phyloP scores from a whole-genome alignment of 805 yeast genomes.

The Kregervanrija fluxuum region DNA sequence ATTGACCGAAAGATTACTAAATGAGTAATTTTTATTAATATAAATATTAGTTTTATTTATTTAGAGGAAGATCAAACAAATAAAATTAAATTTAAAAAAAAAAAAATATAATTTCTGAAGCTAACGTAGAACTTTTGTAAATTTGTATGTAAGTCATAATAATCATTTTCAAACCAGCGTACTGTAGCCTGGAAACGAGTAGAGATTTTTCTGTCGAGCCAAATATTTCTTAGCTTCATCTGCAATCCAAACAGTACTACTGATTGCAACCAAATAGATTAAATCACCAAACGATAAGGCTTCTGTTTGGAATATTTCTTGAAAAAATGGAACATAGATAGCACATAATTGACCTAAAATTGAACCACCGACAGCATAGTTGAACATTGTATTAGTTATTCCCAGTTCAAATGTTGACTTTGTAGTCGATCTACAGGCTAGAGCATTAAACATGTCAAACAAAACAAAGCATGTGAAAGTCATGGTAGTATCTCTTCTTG shows the following conservation, averaged over 20 bases:
- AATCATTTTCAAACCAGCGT: conserved; percentile 18
- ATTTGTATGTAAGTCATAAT: neutral
- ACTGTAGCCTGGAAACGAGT: conserved; percentile 20
- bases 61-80: neutral
- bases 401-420: conserved; percentile 84
- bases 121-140: neutral
- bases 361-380: conserved; percentile 84
- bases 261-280: conserved; percentile 48
- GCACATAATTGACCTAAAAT: conserved; percentile 89
- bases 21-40: conserved; percentile 3
- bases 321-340: conserved; percentile 89
- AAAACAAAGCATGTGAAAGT: conserved; percentile 95
- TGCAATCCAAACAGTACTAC: conserved; percentile 77
- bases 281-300: conserved; percentile 70
- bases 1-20: conserved; percentile 47
- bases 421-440: conserved; percentile 82
- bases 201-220: conserved; percentile 12
- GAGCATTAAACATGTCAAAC: conserved; percentile 95
- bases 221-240: conserved; percentile 73
- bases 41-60: neutral
- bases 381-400: conserved; percentile 80
- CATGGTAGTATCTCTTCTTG: conserved; percentile 97
- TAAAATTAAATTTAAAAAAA: neutral
- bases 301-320: conserved; percentile 89
- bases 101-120: neutral